Evolutionary conservation across 2,329 filamentous ascomycete genomes (phyloP).

Genomic region (Atkinsonella hypoxylon): DNA sequence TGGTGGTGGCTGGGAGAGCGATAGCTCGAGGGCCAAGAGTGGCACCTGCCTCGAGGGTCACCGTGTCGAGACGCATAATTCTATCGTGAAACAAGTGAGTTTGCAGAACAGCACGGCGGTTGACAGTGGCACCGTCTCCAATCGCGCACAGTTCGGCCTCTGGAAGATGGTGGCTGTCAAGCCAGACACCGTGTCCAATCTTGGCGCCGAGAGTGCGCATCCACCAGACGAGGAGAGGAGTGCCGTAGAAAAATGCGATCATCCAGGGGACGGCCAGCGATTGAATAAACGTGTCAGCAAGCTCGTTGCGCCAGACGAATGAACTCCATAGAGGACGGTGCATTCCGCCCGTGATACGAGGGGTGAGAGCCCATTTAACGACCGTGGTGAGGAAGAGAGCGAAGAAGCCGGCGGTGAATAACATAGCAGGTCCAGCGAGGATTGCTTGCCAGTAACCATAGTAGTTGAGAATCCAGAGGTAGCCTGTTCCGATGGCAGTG

Average conservation of each 20-base stretch:
- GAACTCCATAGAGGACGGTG: constrained; percentile 13
- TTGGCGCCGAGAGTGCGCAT: constrained; percentile 11
- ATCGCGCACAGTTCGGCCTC: constrained; percentile 11
- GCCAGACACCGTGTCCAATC: constrained; percentile 12
- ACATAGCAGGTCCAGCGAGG: constrained; percentile 6
- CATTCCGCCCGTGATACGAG: constrained; percentile 8
- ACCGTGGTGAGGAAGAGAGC: constrained; percentile 7
- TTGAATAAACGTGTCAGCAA: constrained; percentile 50
- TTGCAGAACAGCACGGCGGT: constrained; percentile 11
- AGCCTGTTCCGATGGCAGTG: constrained; percentile 2
- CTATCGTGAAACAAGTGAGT: constrained; percentile 14
- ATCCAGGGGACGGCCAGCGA: constrained; percentile 10
- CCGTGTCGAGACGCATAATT: constrained; percentile 12
- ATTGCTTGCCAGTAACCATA: constrained; percentile 9
- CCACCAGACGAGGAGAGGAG: constrained; percentile 10
- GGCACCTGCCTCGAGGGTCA: constrained; percentile 10
- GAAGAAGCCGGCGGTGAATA: constrained; percentile 3
- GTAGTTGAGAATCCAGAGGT: constrained; percentile 6
- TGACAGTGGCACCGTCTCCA: constrained; percentile 11
- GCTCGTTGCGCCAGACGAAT: constrained; percentile 21
- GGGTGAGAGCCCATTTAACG: constrained; percentile 12
- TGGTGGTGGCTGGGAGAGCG: constrained; percentile 10
- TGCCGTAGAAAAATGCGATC: constrained; percentile 10
- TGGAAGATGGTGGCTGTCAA: constrained; percentile 13
- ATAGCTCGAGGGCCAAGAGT: constrained; percentile 11